These are phyloP conservation scores for Botryotinia globosa DNA, from an alignment of 2,329 filamentous ascomycete species.

Conservation along the genomic window DNA sequence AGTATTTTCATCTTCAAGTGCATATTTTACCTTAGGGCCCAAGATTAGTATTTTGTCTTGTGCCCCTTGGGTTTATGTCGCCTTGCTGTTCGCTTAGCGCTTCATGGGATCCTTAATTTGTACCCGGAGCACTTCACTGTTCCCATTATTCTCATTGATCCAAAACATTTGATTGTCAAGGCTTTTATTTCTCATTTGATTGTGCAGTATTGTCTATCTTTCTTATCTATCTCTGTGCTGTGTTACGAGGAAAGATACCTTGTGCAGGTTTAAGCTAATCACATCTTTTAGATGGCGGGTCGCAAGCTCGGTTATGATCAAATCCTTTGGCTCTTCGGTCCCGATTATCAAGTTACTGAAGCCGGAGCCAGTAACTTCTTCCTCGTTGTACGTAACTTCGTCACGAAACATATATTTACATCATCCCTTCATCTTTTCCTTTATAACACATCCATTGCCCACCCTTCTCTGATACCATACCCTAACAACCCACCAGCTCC, in stretches of 20 bases:
- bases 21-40: neutral
- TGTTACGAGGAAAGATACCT: neutral
- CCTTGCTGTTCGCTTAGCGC: neutral
- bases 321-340: conserved; percentile 85
- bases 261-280: neutral
- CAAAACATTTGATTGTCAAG: neutral
- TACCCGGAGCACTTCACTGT: neutral
- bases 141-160: neutral
- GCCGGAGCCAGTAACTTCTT: conserved; percentile 93
- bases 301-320: conserved; percentile 73
- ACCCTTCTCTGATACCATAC: neutral
- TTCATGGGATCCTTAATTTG: neutral
- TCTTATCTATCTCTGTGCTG: neutral
- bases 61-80: neutral
- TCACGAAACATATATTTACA: neutral
- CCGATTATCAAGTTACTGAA: conserved; percentile 63
- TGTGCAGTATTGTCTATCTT: neutral
- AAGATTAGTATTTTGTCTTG: neutral
- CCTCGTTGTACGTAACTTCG: conserved; percentile 50
- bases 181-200: neutral
- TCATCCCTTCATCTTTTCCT: neutral
- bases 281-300: conserved; percentile 54
- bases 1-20: neutral
- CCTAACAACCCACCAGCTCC: neutral
- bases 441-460: neutral